phyloP scores from a whole-genome alignment of 148 eudicot species.

The Polygonum aviculare region DNA sequence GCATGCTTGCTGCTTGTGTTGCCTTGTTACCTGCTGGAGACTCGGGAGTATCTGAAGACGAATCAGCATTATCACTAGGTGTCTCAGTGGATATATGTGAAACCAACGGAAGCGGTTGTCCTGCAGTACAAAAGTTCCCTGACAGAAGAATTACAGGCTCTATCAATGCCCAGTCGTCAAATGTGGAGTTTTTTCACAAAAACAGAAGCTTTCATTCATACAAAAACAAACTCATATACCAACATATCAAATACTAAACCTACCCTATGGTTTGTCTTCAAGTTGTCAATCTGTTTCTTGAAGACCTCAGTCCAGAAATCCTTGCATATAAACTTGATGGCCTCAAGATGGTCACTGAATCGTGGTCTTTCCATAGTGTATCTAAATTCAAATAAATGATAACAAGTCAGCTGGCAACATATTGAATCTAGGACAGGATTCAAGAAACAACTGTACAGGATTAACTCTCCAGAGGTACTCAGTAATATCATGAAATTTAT shows the following conservation, averaged over 20 bases:
- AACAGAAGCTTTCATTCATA: background rate
- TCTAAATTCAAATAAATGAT: constrained; percentile 27
- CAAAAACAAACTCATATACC: constrained; percentile 1
- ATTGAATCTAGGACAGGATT: background rate
- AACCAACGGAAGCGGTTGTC: constrained; percentile 91
- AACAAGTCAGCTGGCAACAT: background rate
- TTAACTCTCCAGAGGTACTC: background rate
- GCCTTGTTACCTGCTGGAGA: constrained; percentile 58
- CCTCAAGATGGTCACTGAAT: constrained; percentile 90
- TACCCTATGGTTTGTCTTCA: constrained; percentile 94
- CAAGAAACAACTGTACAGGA: background rate
- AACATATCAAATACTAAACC: constrained; percentile 13
- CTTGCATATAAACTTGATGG: constrained; percentile 93
- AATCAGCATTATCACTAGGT: constrained; percentile 31
- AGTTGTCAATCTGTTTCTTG: constrained; percentile 96
- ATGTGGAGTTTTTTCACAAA: background rate
- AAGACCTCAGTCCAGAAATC: constrained; percentile 97
- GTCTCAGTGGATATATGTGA: constrained; percentile 62
- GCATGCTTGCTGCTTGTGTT: constrained; percentile 86
- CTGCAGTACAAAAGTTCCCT: constrained; percentile 98
- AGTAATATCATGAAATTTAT: background rate
- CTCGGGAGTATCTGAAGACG: constrained; percentile 50
- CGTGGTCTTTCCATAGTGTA: constrained; percentile 92
- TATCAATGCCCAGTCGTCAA: background rate
- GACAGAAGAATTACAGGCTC: constrained; percentile 11